A percentile compares a stretch with the other conserved stretches of the same genome.
phyloP scores from a whole-genome alignment of 495 filamentous ascomycete genomes.

The Jackrogersella multiformis region DNA sequence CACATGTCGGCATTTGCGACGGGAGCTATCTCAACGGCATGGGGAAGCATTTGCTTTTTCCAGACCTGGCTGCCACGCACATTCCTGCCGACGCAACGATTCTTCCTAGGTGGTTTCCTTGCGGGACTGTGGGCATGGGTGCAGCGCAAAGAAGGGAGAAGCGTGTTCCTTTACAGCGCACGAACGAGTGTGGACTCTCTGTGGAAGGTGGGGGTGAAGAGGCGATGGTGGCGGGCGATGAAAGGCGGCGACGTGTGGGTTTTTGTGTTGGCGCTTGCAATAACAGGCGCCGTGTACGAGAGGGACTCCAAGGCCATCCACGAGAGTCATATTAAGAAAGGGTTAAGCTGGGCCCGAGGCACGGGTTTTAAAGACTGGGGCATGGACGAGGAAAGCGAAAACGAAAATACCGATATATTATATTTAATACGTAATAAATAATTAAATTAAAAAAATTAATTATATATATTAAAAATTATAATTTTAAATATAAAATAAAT shows the following conservation, averaged over 20 bases:
- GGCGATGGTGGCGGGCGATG: conserved; percentile 81
- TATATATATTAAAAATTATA: too few species aligned
- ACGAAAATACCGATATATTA: neutral
- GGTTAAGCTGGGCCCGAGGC: conserved; percentile 76
- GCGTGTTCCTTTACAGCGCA: conserved; percentile 75
- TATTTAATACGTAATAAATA: neutral
- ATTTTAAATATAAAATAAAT: neutral
- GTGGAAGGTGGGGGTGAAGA: conserved; percentile 92
- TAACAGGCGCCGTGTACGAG: conserved; percentile 84
- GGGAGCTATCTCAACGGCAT: conserved; percentile 78
- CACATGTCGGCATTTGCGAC: conserved; percentile 78
- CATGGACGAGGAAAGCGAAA: conserved; percentile 45
- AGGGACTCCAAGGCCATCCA: conserved; percentile 70
- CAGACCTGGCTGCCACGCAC: conserved; percentile 77
- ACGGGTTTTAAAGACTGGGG: conserved; percentile 60
- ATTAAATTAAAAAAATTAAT: too few species aligned
- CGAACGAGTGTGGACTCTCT: conserved; percentile 77
- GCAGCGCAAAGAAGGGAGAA: conserved; percentile 66
- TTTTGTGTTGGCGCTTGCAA: conserved; percentile 77
- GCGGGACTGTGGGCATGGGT: conserved; percentile 85
- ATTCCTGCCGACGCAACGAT: conserved; percentile 80
- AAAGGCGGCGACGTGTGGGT: conserved; percentile 84
- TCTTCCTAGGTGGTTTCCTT: conserved; percentile 86
- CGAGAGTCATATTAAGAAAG: conserved; percentile 74
- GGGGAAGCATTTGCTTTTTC: conserved; percentile 89